These are phyloP conservation scores for Colletotrichum sublineola DNA, from an alignment of 2,329 filamentous ascomycete genomes.

Conservation along the genomic window DNA sequence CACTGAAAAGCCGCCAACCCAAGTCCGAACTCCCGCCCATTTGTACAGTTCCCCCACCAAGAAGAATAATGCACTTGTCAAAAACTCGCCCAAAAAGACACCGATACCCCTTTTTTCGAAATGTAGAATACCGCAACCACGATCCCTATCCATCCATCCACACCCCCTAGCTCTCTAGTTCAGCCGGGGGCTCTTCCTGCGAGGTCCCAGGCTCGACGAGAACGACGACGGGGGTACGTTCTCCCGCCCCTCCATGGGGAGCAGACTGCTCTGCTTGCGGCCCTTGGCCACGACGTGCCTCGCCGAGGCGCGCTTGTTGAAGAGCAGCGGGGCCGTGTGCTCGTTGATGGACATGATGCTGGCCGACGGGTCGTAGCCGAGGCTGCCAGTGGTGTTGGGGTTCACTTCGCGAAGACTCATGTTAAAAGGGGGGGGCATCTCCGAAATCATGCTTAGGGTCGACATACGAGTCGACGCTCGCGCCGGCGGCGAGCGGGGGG, in stretches of 20 bases:
- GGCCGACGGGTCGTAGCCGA: conserved; percentile 60
- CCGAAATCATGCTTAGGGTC: conserved; percentile 41
- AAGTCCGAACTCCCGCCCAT: background rate
- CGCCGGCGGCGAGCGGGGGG: conserved; percentile 30
- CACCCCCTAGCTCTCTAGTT: conserved; percentile 46
- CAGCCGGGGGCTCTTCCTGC: conserved; percentile 69
- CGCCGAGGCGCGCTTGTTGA: conserved; percentile 58
- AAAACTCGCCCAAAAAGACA: conserved; percentile 1
- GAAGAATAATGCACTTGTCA: conserved; percentile 9
- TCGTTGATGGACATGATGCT: conserved; percentile 58
- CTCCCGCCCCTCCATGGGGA: conserved; percentile 62
- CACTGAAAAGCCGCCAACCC: conserved; percentile 6
- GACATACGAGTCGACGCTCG: conserved; percentile 40
- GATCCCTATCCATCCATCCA: no score
- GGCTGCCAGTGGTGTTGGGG: conserved; percentile 55
- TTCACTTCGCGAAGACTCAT: conserved; percentile 69
- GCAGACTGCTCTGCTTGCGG: conserved; percentile 51
- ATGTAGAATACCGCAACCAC: background rate
- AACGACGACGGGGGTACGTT: conserved; percentile 63
- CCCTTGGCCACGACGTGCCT: conserved; percentile 51
- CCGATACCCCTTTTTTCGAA: background rate
- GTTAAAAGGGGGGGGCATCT: conserved; percentile 48
- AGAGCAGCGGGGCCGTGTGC: conserved; percentile 60
- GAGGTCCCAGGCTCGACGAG: conserved; percentile 58
- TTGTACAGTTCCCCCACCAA: conserved; percentile 21